Percentiles rank a stretch among this genome's conserved stretches.
These are phyloP conservation scores for Magnolia sinica DNA, from an alignment of 164 flowering plant genomes.

Conservation along the genomic window DNA sequence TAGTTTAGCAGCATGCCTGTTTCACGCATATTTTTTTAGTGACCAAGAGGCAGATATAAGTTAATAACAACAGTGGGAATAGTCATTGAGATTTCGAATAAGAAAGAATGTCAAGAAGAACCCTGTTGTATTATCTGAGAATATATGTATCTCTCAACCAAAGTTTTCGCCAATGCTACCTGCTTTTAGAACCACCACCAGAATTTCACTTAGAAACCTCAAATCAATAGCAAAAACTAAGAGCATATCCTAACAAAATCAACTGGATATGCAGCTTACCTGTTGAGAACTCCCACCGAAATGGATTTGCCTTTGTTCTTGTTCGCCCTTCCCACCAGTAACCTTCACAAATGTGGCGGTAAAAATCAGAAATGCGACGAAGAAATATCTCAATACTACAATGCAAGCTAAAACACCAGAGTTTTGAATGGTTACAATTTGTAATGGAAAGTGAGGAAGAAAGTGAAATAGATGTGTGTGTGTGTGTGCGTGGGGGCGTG, in stretches of 20 bases:
- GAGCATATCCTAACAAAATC: neutral
- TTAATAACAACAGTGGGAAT: neutral
- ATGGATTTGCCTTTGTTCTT: constrained; percentile 67
- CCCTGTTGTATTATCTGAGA: constrained; percentile 35
- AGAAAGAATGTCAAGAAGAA: neutral
- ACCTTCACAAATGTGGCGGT: constrained; percentile 39
- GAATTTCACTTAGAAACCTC: neutral
- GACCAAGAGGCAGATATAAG: too few species aligned
- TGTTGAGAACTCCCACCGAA: constrained; percentile 70
- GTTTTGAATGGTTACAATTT: neutral
- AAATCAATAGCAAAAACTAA: neutral
- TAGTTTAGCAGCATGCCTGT: too few species aligned
- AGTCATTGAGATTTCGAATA: neutral
- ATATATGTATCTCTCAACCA: constrained; percentile 71
- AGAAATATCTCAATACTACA: neutral
- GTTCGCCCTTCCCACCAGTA: constrained; percentile 71
- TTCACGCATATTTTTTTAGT: too few species aligned
- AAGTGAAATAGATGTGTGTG: neutral
- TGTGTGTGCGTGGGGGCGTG: too few species aligned
- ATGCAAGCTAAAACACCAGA: neutral
- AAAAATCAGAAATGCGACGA: neutral
- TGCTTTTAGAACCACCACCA: constrained; percentile 23
- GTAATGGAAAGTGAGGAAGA: neutral
- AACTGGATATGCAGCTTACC: constrained; percentile 30
- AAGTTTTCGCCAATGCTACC: constrained; percentile 74